phyloP scores from a whole-genome alignment of 202 grass and related monocot species.

The Bolboschoenoplectus hybrid region DNA sequence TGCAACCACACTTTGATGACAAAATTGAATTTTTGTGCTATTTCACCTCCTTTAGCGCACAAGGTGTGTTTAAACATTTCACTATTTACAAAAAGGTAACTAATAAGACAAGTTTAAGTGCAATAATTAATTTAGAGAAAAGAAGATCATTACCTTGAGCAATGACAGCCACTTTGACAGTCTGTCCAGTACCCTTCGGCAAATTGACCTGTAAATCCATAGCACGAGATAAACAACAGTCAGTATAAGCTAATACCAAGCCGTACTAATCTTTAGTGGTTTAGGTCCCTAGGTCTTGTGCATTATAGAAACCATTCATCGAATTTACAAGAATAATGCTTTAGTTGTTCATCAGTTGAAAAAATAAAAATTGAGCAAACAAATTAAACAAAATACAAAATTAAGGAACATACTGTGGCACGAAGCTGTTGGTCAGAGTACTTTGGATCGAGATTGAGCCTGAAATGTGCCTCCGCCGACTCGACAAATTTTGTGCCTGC shows the following conservation, averaged over 20 bases:
- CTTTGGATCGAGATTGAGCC: conserved; percentile 95
- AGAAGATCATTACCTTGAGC: conserved; percentile 63
- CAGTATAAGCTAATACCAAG: background rate
- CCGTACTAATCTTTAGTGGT: background rate
- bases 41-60: background rate
- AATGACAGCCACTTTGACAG: conserved; percentile 86
- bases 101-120: background rate
- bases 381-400: background rate
- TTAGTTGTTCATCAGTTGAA: background rate
- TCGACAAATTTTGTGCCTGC: conserved; percentile 66
- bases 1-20: background rate
- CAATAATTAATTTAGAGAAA: background rate
- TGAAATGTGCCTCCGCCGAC: conserved; percentile 90
- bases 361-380: background rate
- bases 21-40: background rate
- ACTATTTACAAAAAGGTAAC: conserved; percentile 1
- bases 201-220: conserved; percentile 75
- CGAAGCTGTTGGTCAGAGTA: conserved; percentile 98
- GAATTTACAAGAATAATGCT: conserved; percentile 18
- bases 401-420: conserved; percentile 59
- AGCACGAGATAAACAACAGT: conserved; percentile 18
- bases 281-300: background rate
- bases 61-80: background rate
- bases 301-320: background rate
- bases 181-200: conserved; percentile 91